Percentiles rank a stretch among this genome's conserved stretches.
These are phyloP conservation scores for Sporisorium scitamineum DNA, from an alignment of 1,284 basidiomycete species.

Conservation along the genomic window DNA sequence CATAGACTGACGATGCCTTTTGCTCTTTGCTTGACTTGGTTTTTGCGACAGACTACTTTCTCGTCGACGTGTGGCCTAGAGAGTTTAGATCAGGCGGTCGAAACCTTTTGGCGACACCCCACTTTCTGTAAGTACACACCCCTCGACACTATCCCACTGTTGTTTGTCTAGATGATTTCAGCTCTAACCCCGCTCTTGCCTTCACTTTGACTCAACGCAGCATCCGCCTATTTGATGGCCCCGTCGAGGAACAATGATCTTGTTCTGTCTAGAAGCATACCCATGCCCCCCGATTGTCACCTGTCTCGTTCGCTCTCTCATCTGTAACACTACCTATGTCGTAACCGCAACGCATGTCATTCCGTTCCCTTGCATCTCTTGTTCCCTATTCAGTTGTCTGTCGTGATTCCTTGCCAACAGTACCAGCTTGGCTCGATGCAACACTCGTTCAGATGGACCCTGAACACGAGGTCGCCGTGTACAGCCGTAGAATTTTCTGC, in stretches of 20 bases:
- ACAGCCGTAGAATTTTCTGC: background rate
- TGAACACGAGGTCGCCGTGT: background rate
- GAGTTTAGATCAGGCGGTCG: slow-evolving; percentile 85
- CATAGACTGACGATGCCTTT: background rate
- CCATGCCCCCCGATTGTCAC: background rate
- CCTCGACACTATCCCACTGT: background rate
- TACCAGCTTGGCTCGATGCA: background rate
- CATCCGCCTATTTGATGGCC: slow-evolving; percentile 41
- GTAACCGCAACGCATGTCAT: slow-evolving; percentile 14
- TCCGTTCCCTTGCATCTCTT: background rate
- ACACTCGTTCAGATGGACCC: background rate
- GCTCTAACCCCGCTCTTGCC: background rate
- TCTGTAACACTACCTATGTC: slow-evolving; percentile 16
- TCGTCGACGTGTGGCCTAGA: slow-evolving; percentile 91
- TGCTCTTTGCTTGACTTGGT: background rate
- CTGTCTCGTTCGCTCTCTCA: background rate
- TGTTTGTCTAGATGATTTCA: background rate
- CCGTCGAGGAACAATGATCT: slow-evolving; percentile 15
- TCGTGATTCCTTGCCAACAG: background rate
- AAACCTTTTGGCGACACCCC: slow-evolving; percentile 82
- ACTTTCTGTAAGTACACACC: slow-evolving; percentile 77
- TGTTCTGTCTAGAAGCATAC: background rate
- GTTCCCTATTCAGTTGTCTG: background rate
- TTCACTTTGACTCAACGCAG: slow-evolving; percentile 9
- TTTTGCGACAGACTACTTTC: slow-evolving; percentile 76